Conservation (phyloP, 108 stramenopile species). For the Pseudonitzschia multiseries region DNA sequence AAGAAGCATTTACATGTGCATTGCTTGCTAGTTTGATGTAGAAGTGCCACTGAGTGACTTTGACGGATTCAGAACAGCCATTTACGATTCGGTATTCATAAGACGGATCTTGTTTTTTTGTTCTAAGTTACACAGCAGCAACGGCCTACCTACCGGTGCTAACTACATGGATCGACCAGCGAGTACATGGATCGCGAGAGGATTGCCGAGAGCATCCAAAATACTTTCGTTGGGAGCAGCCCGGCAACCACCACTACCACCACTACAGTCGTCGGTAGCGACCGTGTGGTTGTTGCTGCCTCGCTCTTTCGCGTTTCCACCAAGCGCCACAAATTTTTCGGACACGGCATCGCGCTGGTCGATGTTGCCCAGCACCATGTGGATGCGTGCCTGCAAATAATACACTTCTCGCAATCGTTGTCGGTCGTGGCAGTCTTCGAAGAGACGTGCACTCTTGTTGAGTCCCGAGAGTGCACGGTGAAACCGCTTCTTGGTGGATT, state of each 20-base stretch:
- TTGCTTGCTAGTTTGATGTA: no score
- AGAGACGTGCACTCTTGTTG: constrained; percentile 36
- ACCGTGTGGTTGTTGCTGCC: no score
- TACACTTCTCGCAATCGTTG: constrained; percentile 53
- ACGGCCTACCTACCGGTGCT: no score
- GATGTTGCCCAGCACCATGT: constrained; percentile 19
- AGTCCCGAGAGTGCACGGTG: constrained; percentile 17
- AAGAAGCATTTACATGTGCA: no score
- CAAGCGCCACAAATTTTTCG: constrained; percentile 25
- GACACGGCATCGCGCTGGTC: constrained; percentile 31
- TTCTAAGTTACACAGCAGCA: no score
- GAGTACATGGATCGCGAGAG: neutral
- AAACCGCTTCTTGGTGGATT: neutral
- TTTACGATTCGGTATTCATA: no score
- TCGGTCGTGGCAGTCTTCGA: constrained; percentile 58
- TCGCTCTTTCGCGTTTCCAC: neutral
- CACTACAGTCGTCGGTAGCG: no score
- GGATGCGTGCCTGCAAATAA: constrained; percentile 66
- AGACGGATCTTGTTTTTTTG: no score
- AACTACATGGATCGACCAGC: neutral
- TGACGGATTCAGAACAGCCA: no score
- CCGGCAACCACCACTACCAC: no score
- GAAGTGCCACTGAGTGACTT: no score
- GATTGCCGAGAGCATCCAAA: neutral
- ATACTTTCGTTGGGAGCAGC: neutral